These are phyloP conservation scores for Penicillium dipodomyicola DNA, from an alignment of 495 filamentous ascomycete species.

Conservation along the genomic window DNA sequence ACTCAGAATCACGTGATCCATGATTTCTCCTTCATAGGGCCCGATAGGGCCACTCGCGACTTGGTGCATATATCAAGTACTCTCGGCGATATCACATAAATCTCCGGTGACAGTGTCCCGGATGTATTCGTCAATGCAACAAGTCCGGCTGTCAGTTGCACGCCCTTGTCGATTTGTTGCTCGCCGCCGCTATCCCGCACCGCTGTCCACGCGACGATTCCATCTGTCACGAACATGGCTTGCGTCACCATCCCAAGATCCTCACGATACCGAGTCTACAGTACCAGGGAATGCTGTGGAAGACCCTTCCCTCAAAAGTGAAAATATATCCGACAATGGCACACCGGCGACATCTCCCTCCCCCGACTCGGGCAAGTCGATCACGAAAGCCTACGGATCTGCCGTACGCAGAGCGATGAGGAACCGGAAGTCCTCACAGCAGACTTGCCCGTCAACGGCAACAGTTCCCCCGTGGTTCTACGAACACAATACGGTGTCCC, in stretches of 20 bases:
- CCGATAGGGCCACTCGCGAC: conserved; percentile 11
- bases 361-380: conserved; percentile 25
- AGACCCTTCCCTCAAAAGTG: conserved; percentile 25
- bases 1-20: conserved; percentile 2
- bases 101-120: conserved; percentile 36
- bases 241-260: conserved; percentile 36
- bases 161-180: conserved; percentile 47
- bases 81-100: conserved; percentile 21
- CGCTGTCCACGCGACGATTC: conserved; percentile 32
- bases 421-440: conserved; percentile 29
- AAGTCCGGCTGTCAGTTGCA: conserved; percentile 34
- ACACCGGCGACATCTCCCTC: conserved; percentile 14
- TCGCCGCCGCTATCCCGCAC: conserved; percentile 41
- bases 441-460: conserved; percentile 19
- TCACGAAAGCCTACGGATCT: conserved; percentile 39
- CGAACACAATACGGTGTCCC: conserved; percentile 35
- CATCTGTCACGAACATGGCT: conserved; percentile 38
- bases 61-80: conserved; percentile 20
- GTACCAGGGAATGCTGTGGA: conserved; percentile 24
- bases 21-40: conserved; percentile 7
- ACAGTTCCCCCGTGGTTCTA: conserved; percentile 43
- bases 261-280: conserved; percentile 26
- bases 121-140: conserved; percentile 47
- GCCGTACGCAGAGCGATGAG: conserved; percentile 41
- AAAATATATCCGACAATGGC: conserved; percentile 15